Conservation (phyloP, 345 rosid genomes). For the Mercurialis annua region DNA sequence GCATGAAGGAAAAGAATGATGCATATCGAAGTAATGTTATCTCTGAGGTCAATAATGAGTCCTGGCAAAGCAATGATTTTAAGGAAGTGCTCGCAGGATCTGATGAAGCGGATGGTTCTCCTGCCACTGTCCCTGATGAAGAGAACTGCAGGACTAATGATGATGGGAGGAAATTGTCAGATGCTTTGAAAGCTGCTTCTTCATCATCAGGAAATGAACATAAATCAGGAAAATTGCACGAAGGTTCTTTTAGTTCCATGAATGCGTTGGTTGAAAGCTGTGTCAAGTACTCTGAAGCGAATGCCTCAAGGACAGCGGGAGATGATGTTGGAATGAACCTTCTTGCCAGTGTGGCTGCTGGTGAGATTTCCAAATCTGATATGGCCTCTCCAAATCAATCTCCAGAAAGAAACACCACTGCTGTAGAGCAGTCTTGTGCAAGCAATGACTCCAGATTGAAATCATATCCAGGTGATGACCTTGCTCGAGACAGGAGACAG, state of each 20-base stretch:
- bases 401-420: constrained; percentile 35
- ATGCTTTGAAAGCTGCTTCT: constrained; percentile 36
- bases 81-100: constrained; percentile 47
- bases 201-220: constrained; percentile 42
- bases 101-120: constrained; percentile 53
- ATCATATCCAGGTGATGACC: constrained; percentile 26
- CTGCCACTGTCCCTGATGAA: constrained; percentile 40
- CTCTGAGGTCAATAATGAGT: constrained; percentile 48
- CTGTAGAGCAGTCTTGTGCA: constrained; percentile 31
- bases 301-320: constrained; percentile 41
- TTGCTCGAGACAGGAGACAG: constrained; percentile 26
- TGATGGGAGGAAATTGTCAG: constrained; percentile 40
- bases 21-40: constrained; percentile 32
- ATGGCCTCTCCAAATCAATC: constrained; percentile 50
- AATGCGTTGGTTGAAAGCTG: constrained; percentile 91
- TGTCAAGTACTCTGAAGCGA: constrained; percentile 61
- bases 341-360: constrained; percentile 94
- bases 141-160: constrained; percentile 40
- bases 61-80: constrained; percentile 60
- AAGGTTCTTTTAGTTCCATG: constrained; percentile 64
- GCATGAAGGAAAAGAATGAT: constrained; percentile 34
- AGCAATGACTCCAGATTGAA: constrained; percentile 37
- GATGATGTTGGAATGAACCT: constrained; percentile 96
- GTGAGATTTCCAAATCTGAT: constrained; percentile 68
- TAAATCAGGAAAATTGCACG: constrained; percentile 48